Base-by-base conservation (phyloP, 768 basidiomycete species). In the Asterophora parasitica region DNA sequence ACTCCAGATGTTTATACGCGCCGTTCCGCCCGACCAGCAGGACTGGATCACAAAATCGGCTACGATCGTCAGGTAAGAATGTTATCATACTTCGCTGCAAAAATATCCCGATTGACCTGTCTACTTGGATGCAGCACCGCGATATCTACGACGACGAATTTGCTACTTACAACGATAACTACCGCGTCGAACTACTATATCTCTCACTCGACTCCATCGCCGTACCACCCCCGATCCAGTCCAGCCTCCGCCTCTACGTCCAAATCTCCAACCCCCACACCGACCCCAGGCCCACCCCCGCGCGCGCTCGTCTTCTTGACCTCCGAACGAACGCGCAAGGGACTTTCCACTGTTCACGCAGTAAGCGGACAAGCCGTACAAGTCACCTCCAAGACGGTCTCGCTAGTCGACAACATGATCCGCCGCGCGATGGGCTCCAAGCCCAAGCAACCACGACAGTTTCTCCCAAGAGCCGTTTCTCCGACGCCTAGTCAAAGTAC, bases 11-110 rank as follows among this genome's bases (percentile, higher is more conserved):
- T 81, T 82, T 56, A 83, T 81, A 10, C 69, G 76, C 34, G 74
- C 76, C 7, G 74, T 88, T 1, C 81, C 81, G 17, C 75, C 81
- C 12, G 82, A 84, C 19, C 77, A 89, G 54, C 74, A 79, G 60
- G 81, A 88, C 60, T 83, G 81, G 80, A 73, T 91, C 36, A 78
- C 76, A 7, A 73, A 71, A 54, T 74, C 80, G 16, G 83, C 85
- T 1, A 75, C 76, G 16, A 63, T 81, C 19, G 68, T 84, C 48
- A 85, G 84, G 85, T 83, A 61, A 35, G 74, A 63, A 19, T 16
- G 20, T 28, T 28, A 42, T 28, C 2, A 42, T 13, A 17, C 27
- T 26, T 17, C 34, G 28, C 6, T 23, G 23, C 3, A 23, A 23
- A 13, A 23, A 17, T 17, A 16, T 40, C 33, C 12, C 37, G 12